Percentiles rank a stretch among this genome's conserved stretches.
phyloP scores from a whole-genome alignment of 345 rosid species.

The Barbarea vulgaris region DNA sequence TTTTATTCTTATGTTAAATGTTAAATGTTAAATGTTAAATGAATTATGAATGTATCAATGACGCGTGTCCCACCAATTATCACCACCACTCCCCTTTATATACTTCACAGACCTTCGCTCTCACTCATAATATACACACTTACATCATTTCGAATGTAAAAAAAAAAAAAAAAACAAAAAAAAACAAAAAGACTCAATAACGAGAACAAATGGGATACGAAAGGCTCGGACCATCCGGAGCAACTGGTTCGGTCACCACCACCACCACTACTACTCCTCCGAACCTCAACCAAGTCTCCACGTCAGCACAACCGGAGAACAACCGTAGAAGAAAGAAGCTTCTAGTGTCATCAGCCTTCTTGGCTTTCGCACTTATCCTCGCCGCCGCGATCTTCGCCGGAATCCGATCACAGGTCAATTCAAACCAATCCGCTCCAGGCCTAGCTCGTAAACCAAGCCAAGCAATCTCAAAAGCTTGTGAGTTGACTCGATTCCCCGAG shows the following conservation, averaged over 20 bases:
- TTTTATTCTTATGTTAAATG: constrained; percentile 23
- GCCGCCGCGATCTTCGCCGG: constrained; percentile 66
- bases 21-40: no score
- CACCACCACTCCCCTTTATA: constrained; percentile 22
- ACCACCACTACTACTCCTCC: neutral
- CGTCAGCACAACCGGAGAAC: constrained; percentile 4
- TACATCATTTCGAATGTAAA: constrained; percentile 12
- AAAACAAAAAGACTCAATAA: neutral
- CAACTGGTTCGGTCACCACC: constrained; percentile 34
- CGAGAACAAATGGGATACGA: constrained; percentile 52
- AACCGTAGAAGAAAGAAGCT: constrained; percentile 37
- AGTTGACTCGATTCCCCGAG: constrained; percentile 60
- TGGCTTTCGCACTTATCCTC: constrained; percentile 50
- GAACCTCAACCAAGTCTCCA: constrained; percentile 24
- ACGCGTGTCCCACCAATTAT: constrained; percentile 36
- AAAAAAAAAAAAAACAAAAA: neutral
- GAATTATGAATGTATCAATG: constrained; percentile 16
- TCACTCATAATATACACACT: constrained; percentile 18
- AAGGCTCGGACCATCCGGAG: constrained; percentile 47
- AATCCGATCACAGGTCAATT: constrained; percentile 35
- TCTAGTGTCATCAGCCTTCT: constrained; percentile 47
- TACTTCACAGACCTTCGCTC: neutral
- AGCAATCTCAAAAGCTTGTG: constrained; percentile 72
- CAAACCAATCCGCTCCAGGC: constrained; percentile 8
- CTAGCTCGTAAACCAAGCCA: constrained; percentile 62